Evolutionary conservation across 1,139 yeast genomes (phyloP).

Genomic region (Chernovozyma sophiae-reginae): DNA sequence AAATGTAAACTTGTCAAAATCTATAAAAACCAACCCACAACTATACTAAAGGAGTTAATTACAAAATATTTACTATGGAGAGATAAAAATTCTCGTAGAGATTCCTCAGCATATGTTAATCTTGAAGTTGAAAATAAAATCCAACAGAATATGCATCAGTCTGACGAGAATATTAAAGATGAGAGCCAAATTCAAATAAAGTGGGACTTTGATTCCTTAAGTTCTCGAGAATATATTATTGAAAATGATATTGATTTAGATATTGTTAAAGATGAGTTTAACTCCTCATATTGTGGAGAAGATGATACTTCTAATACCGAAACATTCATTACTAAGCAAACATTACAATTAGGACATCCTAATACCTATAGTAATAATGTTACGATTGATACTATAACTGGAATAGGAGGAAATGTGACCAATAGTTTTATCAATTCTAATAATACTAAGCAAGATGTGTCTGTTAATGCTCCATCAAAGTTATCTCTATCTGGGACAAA

Average conservation of each 20-base stretch:
- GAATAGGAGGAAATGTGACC: background rate
- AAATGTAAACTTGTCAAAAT: constrained; percentile 68
- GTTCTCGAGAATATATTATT: constrained; percentile 65
- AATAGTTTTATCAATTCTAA: background rate
- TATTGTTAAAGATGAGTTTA: constrained; percentile 36
- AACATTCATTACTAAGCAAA: background rate
- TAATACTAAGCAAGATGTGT: background rate
- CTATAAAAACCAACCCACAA: constrained; percentile 57
- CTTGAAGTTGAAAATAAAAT: constrained; percentile 25
- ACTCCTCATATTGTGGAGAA: constrained; percentile 26
- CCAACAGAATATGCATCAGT: background rate
- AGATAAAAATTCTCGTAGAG: constrained; percentile 52
- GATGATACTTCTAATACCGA: constrained; percentile 19
- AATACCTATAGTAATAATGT: background rate
- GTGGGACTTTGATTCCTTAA: constrained; percentile 83
- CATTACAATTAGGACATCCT: background rate
- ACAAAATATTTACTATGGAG: constrained; percentile 79
- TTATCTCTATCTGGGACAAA: background rate
- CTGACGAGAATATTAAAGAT: constrained; percentile 9
- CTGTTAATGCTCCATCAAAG: background rate
- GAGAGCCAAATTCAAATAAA: constrained; percentile 57
- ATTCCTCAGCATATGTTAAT: constrained; percentile 35
- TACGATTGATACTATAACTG: background rate
- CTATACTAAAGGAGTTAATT: constrained; percentile 69
- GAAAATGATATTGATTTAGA: constrained; percentile 59